phyloP scores from a whole-genome alignment of 495 filamentous ascomycete genomes.

The Penicillium pancosmium region DNA sequence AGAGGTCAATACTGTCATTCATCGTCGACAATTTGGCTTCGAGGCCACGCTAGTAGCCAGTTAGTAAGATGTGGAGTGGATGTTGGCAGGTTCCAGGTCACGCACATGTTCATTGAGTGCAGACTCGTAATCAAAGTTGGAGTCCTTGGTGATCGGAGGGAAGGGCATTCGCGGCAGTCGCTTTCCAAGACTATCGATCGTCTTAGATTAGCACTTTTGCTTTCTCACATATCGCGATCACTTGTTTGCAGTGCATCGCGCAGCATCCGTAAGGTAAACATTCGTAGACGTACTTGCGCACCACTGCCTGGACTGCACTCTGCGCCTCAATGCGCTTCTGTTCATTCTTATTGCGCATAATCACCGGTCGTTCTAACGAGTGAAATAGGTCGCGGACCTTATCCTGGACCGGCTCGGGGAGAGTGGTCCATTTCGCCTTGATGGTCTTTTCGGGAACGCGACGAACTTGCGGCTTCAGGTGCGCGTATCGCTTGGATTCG shows the following conservation, averaged over 20 bases:
- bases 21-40: constrained; percentile 56
- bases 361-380: constrained; percentile 57
- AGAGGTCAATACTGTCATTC: constrained; percentile 55
- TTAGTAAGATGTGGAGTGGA: background rate
- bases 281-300: constrained; percentile 43
- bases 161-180: constrained; percentile 61
- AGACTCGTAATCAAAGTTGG: constrained; percentile 62
- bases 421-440: constrained; percentile 59
- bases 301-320: constrained; percentile 49
- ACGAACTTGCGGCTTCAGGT: constrained; percentile 52
- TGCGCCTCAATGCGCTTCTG: constrained; percentile 59
- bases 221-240: background rate
- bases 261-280: background rate
- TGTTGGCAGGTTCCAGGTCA: background rate
- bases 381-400: constrained; percentile 56
- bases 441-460: constrained; percentile 59
- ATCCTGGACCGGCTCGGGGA: constrained; percentile 53
- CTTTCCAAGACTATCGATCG: constrained; percentile 42
- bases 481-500: constrained; percentile 40
- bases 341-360: constrained; percentile 56
- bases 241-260: background rate
- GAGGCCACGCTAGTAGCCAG: constrained; percentile 41
- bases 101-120: constrained; percentile 59
- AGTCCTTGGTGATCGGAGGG: constrained; percentile 57
- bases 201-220: constrained; percentile 1